These are phyloP conservation scores for Kwoniella botswanensis DNA, from an alignment of 768 basidiomycete species.

Conservation along the genomic window DNA sequence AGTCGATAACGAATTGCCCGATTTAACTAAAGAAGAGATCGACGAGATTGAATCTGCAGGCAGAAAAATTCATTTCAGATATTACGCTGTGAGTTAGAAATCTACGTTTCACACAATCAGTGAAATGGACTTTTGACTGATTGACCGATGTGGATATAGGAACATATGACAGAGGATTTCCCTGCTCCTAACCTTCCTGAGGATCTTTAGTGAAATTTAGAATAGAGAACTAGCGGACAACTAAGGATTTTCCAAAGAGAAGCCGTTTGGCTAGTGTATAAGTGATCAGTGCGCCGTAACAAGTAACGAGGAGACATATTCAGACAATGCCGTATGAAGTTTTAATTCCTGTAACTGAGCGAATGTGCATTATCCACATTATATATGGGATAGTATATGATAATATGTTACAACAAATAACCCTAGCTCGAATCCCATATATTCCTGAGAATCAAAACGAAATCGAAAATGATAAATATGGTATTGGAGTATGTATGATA, in stretches of 20 bases:
- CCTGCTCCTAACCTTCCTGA: conserved; percentile 41
- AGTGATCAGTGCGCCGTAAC: no score
- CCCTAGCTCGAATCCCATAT: neutral
- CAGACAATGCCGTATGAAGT: neutral
- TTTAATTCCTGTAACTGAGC: neutral
- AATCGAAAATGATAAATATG: neutral
- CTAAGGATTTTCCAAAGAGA: no score
- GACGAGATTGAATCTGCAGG: conserved; percentile 56
- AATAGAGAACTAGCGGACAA: no score
- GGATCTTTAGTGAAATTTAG: conserved; percentile 5
- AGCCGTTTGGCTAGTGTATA: no score
- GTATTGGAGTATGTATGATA: neutral
- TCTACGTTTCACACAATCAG: no score
- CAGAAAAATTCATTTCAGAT: conserved; percentile 51
- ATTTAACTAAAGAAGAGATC: conserved; percentile 53
- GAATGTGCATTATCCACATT: neutral
- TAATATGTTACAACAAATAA: conserved; percentile 1
- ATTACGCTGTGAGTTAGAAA: conserved; percentile 40
- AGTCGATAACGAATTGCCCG: conserved; percentile 32
- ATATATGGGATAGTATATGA: neutral
- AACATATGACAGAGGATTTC: conserved; percentile 56
- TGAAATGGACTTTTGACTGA: no score
- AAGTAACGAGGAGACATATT: no score
- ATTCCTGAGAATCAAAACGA: neutral
- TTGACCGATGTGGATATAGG: conserved; percentile 10